These are phyloP conservation scores for Spinacia oleracea DNA, from an alignment of 179 eudicot species.

Conservation along the genomic window DNA sequence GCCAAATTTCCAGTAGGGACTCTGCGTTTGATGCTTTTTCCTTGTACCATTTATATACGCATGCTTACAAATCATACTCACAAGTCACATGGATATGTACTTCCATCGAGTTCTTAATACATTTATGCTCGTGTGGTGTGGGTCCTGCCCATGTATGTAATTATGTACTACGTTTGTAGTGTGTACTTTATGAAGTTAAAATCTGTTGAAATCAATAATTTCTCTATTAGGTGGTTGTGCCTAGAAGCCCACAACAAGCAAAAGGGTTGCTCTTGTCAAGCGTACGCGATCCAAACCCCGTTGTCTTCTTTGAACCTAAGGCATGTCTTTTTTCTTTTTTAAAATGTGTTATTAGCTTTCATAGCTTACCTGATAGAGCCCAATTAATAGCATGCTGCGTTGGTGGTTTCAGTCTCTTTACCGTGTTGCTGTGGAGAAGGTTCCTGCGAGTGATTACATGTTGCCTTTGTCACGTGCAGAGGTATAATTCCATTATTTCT, in stretches of 20 bases:
- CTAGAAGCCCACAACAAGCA: slow-evolving; percentile 92
- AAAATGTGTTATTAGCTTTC: not conserved
- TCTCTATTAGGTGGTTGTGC: slow-evolving; percentile 75
- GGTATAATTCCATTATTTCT: slow-evolving; percentile 43
- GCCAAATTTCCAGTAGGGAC: not conserved
- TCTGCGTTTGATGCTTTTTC: not conserved
- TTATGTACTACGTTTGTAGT: not conserved
- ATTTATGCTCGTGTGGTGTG: not conserved
- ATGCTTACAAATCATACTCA: not conserved
- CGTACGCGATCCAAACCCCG: slow-evolving; percentile 96
- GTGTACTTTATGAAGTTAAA: not conserved
- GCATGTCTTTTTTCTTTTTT: slow-evolving; percentile 32
- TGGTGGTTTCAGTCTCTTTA: slow-evolving; percentile 74
- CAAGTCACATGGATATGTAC: not conserved
- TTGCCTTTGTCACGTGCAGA: slow-evolving; percentile 92
- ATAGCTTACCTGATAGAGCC: not conserved
- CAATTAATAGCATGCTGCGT: not conserved
- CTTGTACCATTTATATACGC: not conserved
- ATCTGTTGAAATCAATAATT: not conserved
- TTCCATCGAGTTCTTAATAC: not conserved
- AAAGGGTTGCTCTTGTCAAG: slow-evolving; percentile 82
- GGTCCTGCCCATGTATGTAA: not conserved
- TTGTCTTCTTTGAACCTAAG: slow-evolving; percentile 98
- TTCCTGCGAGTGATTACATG: slow-evolving; percentile 88
- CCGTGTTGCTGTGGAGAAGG: slow-evolving; percentile 93